Conservation (phyloP, 1,284 basidiomycete species). For the Ceratobasidium sp. region DNA sequence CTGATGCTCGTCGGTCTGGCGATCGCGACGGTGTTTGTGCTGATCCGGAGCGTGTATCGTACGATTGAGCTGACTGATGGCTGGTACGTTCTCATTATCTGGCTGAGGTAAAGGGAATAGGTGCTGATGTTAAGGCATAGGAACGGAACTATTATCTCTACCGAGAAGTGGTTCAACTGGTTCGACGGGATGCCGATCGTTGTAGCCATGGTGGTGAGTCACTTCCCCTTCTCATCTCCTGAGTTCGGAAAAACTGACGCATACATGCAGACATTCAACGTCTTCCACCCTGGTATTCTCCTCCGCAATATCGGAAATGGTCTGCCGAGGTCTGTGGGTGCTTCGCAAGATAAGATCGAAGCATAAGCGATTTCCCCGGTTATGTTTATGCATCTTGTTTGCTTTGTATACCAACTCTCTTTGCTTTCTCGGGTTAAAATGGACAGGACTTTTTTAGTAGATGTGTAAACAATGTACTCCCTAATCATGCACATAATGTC, state of each 20-base stretch:
- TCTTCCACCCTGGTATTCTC: conserved; percentile 46
- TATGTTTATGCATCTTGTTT: no score
- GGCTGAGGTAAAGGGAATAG: no score
- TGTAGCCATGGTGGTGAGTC: conserved; percentile 16
- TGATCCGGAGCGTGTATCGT: conserved; percentile 47
- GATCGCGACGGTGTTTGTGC: conserved; percentile 44
- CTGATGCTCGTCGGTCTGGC: conserved; percentile 45
- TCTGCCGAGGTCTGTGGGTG: no score
- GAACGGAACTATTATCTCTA: conserved; percentile 38
- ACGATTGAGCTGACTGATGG: conserved; percentile 53
- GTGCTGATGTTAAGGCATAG: background rate
- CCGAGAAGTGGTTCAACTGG: conserved; percentile 42
- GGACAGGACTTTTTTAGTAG: no score
- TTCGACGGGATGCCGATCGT: conserved; percentile 11
- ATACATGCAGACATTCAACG: conserved; percentile 38
- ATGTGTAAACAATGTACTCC: no score
- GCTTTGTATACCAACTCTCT: no score
- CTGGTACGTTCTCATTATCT: conserved; percentile 50
- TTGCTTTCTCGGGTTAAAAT: no score
- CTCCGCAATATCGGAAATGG: background rate
- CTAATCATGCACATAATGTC: background rate
- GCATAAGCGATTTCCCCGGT: no score
- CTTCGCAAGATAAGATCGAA: no score
- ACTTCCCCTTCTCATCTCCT: no score
- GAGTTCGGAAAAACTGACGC: background rate